Evolutionary conservation across 2,329 filamentous ascomycete genomes (phyloP).

Genomic region (Alternaria novae-zelandiae): DNA sequence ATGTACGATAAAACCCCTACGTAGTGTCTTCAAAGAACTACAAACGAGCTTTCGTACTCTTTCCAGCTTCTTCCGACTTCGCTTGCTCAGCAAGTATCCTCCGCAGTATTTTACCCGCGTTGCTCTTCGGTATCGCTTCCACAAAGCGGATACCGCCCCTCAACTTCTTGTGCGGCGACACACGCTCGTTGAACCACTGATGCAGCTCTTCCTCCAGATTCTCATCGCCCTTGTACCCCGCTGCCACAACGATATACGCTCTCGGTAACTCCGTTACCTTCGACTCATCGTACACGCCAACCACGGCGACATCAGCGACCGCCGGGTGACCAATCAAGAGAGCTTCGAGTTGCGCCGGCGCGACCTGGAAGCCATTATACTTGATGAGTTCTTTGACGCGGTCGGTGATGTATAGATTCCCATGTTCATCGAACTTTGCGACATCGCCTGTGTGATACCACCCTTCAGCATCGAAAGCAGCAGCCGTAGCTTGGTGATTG

Average conservation of each 20-base stretch:
- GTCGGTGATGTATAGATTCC: slow-evolving; percentile 40
- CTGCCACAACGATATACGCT: neutral
- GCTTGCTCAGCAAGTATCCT: neutral
- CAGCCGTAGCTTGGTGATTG: neutral
- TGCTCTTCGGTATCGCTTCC: neutral
- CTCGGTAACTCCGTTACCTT: neutral
- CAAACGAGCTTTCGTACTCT: neutral
- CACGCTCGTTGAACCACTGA: neutral
- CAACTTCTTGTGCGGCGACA: neutral
- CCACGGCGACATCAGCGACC: slow-evolving; percentile 68
- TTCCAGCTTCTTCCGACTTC: neutral
- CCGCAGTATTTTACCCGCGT: neutral
- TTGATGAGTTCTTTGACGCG: slow-evolving; percentile 61
- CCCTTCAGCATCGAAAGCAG: fast-evolving
- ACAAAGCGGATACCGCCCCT: neutral
- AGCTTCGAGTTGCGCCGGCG: slow-evolving; percentile 65
- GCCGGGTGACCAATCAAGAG: slow-evolving; percentile 60
- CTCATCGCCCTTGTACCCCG: neutral
- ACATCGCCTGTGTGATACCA: neutral
- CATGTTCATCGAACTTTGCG: slow-evolving; percentile 37
- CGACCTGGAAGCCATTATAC: slow-evolving; percentile 65
- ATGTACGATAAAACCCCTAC: too few relatives aligned
- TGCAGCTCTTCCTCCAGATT: neutral
- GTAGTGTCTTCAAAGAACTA: too few relatives aligned
- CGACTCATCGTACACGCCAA: neutral